phyloP scores from a whole-genome alignment of 768 basidiomycete species.

The Lactarius hatsudake region DNA sequence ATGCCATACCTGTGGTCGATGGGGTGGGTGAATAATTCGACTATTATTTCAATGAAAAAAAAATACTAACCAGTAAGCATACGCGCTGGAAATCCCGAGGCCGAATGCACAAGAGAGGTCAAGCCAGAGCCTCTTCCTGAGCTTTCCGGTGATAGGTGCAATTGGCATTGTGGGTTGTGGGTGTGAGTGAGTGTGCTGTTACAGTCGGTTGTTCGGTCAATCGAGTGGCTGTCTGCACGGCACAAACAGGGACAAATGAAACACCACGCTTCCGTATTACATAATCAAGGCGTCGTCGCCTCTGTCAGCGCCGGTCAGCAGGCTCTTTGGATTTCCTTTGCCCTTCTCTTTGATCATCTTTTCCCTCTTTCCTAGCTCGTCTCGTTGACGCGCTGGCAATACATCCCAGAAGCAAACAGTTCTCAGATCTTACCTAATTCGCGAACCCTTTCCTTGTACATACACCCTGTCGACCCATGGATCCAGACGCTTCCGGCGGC shows the following conservation, averaged over 20 bases:
- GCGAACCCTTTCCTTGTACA: slow-evolving; percentile 21
- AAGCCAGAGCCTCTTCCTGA: slow-evolving; percentile 90
- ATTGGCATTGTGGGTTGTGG: slow-evolving; percentile 61
- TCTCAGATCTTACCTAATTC: slow-evolving; percentile 28
- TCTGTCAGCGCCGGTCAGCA: slow-evolving; percentile 11
- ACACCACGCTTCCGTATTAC: background rate
- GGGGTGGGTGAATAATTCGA: slow-evolving; percentile 30
- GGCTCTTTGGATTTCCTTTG: slow-evolving; percentile 18
- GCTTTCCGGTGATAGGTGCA: slow-evolving; percentile 89
- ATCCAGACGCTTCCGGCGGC: slow-evolving; percentile 78
- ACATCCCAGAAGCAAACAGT: slow-evolving; percentile 23
- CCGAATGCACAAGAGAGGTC: slow-evolving; percentile 75
- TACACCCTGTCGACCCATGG: slow-evolving; percentile 51
- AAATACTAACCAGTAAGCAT: slow-evolving; percentile 76
- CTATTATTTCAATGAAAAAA: slow-evolving; percentile 26
- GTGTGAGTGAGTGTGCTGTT: slow-evolving; percentile 20
- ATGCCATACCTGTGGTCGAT: slow-evolving; percentile 64
- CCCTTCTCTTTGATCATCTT: slow-evolving; percentile 16
- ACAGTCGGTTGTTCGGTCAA: slow-evolving; percentile 1
- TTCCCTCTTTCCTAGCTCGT: background rate
- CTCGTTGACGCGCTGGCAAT: slow-evolving; percentile 10
- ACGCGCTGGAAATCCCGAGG: slow-evolving; percentile 71
- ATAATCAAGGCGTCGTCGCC: slow-evolving; percentile 2
- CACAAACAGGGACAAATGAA: slow-evolving; percentile 31
- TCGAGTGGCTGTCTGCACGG: background rate